Percentiles rank a stretch among this genome's conserved stretches.
Evolutionary conservation across 176 grass and related monocot genomes (phyloP).

Genomic region (Ensete glaucum): DNA sequence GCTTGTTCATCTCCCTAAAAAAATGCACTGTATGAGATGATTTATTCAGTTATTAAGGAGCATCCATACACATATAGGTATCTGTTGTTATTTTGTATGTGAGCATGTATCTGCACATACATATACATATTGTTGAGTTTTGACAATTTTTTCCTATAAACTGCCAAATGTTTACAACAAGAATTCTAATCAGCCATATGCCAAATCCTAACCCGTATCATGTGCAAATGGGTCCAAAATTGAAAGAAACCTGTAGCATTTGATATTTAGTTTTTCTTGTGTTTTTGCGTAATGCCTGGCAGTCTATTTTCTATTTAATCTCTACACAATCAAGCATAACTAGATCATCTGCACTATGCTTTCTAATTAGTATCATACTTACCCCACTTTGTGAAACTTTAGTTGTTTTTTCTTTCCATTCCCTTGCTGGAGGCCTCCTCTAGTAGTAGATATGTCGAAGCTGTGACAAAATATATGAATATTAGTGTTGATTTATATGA

Average conservation of each 20-base stretch:
- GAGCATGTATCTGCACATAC: neutral
- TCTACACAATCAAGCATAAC: neutral
- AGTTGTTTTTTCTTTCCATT: neutral
- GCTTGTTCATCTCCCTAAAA: neutral
- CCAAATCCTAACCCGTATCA: neutral
- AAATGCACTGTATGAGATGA: too few species aligned
- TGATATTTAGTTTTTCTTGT: neutral
- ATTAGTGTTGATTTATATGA: neutral
- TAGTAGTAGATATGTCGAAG: neutral
- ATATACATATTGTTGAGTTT: neutral
- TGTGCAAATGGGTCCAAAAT: neutral
- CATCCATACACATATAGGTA: too few species aligned
- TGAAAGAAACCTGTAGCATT: neutral
- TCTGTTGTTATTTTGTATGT: too few species aligned
- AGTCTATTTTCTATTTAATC: neutral
- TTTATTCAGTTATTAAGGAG: too few species aligned
- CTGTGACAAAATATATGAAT: neutral
- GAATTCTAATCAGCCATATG: neutral
- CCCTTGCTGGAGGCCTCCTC: neutral
- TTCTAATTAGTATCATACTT: neutral
- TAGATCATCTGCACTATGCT: neutral
- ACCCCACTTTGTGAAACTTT: neutral
- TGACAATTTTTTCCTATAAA: neutral
- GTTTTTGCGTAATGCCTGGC: neutral
- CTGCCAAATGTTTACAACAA: neutral